Percentiles rank a stretch among this genome's conserved stretches.
These are phyloP conservation scores for Austropuccinia psidii DNA, from an alignment of 1,284 basidiomycete species.

Conservation along the genomic window DNA sequence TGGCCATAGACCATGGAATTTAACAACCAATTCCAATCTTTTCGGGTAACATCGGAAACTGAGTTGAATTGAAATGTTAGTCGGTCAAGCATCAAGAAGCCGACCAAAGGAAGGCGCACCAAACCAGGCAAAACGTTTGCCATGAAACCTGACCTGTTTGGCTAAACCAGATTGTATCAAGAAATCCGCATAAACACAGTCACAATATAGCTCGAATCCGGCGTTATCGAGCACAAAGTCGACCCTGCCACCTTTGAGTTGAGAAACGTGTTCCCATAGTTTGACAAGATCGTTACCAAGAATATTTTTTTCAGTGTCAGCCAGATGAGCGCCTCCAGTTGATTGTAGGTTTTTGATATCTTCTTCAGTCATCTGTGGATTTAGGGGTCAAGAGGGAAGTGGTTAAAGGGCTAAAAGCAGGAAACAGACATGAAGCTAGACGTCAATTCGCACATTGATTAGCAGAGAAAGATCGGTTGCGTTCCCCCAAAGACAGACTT, in stretches of 20 bases:
- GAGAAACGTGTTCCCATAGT: conserved; percentile 70
- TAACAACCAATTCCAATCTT: conserved; percentile 84
- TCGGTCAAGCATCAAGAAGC: not conserved
- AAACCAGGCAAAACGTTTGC: conserved; percentile 52
- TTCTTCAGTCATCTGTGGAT: conserved; percentile 74
- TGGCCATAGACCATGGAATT: conserved; percentile 81
- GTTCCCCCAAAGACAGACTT: conserved; percentile 94
- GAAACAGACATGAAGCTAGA: not conserved
- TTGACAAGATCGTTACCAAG: conserved; percentile 71
- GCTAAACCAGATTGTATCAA: conserved; percentile 85
- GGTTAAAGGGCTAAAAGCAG: not conserved
- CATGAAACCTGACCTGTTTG: conserved; percentile 79
- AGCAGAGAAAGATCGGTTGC: conserved; percentile 92
- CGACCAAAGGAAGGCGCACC: not conserved
- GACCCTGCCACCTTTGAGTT: conserved; percentile 69
- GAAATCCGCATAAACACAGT: conserved; percentile 91
- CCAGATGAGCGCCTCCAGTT: conserved; percentile 88
- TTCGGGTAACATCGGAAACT: conserved; percentile 82
- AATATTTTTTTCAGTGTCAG: conserved; percentile 93
- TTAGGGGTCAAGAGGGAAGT: conserved; percentile 5
- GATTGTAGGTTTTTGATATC: conserved; percentile 97
- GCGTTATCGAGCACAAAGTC: conserved; percentile 79
- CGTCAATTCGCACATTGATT: conserved; percentile 59
- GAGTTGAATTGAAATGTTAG: conserved; percentile 59
- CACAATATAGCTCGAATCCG: conserved; percentile 93